phyloP scores from a whole-genome alignment of 1,284 basidiomycete species.

The Flammula alnicola region DNA sequence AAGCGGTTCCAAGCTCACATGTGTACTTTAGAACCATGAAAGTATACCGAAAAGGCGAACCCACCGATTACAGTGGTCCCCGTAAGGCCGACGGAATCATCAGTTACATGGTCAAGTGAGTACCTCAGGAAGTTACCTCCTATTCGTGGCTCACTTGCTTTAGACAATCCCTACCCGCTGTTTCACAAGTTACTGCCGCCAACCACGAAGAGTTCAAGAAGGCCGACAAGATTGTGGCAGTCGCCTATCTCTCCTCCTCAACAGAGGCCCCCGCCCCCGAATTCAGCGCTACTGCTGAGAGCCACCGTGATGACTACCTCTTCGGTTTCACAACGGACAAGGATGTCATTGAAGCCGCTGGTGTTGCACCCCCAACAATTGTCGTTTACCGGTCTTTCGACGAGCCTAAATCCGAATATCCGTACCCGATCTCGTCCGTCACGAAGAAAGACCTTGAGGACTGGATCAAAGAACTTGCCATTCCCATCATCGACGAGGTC shows the following conservation, averaged over 20 bases:
- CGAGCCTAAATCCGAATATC: conserved; percentile 78
- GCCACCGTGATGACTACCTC: conserved; percentile 90
- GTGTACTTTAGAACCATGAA: conserved; percentile 70
- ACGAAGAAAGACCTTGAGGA: conserved; percentile 67
- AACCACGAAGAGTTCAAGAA: conserved; percentile 88
- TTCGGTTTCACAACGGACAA: conserved; percentile 87
- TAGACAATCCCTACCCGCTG: conserved; percentile 95
- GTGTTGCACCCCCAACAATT: conserved; percentile 80
- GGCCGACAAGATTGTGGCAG: conserved; percentile 89
- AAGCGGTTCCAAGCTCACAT: conserved; percentile 10
- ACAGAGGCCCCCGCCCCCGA: conserved; percentile 71
- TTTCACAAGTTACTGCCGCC: conserved; percentile 77
- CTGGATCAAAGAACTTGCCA: conserved; percentile 85
- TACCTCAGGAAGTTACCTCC: conserved; percentile 16
- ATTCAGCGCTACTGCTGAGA: conserved; percentile 83
- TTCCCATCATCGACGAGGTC: conserved; percentile 94
- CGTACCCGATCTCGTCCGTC: conserved; percentile 64
- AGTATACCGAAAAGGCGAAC: conserved; percentile 88
- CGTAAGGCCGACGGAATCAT: conserved; percentile 97
- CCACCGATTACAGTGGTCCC: conserved; percentile 84
- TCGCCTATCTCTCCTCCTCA: conserved; percentile 81
- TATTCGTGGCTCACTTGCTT: conserved; percentile 8
- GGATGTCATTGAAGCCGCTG: conserved; percentile 70
- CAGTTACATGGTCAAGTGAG: conserved; percentile 96
- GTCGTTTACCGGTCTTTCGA: conserved; percentile 96